Percentiles rank a stretch among this genome's conserved stretches.
Evolutionary conservation across 169 alveolate genomes (phyloP).

Genomic region (Plasmodium falciparum): DNA sequence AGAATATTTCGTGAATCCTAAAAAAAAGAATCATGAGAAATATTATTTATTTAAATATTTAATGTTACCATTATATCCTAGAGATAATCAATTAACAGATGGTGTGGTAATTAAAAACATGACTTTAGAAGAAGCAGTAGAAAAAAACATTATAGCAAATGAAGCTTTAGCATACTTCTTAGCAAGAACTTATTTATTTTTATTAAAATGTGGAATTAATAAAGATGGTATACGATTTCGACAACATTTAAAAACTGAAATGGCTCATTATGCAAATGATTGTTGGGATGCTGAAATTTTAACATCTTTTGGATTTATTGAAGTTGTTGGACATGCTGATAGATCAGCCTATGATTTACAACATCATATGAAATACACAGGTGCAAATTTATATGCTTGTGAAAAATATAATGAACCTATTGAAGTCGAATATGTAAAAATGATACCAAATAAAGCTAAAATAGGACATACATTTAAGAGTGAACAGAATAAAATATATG

Average conservation of each 20-base stretch:
- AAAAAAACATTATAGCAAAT: slow-evolving; percentile 89
- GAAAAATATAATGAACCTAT: slow-evolving; percentile 92
- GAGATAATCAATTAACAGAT: slow-evolving; percentile 86
- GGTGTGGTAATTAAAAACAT: slow-evolving; percentile 75
- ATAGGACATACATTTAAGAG: slow-evolving; percentile 91
- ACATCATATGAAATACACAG: slow-evolving; percentile 93
- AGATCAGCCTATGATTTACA: slow-evolving; percentile 95
- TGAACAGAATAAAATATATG: slow-evolving; percentile 83
- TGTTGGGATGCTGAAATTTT: slow-evolving; percentile 99
- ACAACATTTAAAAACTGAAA: slow-evolving; percentile 96
- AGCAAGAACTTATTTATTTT: slow-evolving; percentile 95
- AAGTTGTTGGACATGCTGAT: slow-evolving; percentile 98
- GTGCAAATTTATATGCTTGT: slow-evolving; percentile 92
- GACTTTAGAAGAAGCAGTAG: slow-evolving; percentile 94
- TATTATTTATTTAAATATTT: slow-evolving; percentile 88
- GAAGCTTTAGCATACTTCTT: slow-evolving; percentile 98
- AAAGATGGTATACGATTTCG: slow-evolving; percentile 95
- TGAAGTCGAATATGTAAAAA: slow-evolving; percentile 85
- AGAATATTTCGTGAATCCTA: slow-evolving; percentile 98
- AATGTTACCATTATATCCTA: slow-evolving; percentile 92
- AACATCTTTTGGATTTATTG: slow-evolving; percentile 98
- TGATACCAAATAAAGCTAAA: slow-evolving; percentile 90
- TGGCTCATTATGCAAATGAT: slow-evolving; percentile 99
- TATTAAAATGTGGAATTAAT: slow-evolving; percentile 93
- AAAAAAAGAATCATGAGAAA: slow-evolving; percentile 92